Evolutionary conservation across 2,329 filamentous ascomycete genomes (phyloP).

Genomic region (Trichoderma aggressivum): DNA sequence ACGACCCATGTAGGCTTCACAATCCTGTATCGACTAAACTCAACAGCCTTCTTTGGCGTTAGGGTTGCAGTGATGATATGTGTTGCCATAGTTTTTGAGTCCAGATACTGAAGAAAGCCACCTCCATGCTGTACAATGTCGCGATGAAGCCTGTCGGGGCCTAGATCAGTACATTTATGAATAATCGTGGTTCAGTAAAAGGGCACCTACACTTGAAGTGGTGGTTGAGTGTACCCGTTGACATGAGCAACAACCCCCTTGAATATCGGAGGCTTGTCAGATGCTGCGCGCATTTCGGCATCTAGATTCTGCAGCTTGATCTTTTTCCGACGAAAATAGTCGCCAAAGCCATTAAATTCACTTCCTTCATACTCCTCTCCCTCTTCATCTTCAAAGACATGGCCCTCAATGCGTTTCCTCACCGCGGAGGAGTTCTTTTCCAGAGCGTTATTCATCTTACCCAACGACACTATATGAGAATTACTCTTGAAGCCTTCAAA

Average conservation of each 20-base stretch:
- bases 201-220: constrained; percentile 64
- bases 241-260: constrained; percentile 87
- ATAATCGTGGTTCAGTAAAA: background rate
- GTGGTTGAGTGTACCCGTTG: constrained; percentile 93
- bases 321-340: constrained; percentile 95
- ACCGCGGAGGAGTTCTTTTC: constrained; percentile 62
- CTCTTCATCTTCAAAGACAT: constrained; percentile 74
- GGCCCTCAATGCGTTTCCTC: constrained; percentile 58
- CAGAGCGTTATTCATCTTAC: constrained; percentile 55
- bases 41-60: constrained; percentile 87
- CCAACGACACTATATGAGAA: background rate
- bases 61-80: constrained; percentile 91
- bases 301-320: constrained; percentile 96
- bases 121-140: constrained; percentile 92
- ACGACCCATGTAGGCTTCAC: constrained; percentile 94
- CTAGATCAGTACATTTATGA: constrained; percentile 20
- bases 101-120: constrained; percentile 89
- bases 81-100: constrained; percentile 90
- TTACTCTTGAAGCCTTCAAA: constrained; percentile 18
- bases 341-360: constrained; percentile 80
- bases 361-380: constrained; percentile 91
- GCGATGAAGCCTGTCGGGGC: constrained; percentile 59
- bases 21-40: constrained; percentile 83
- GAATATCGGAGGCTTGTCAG: constrained; percentile 79
- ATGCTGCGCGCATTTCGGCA: constrained; percentile 67